Evolutionary conservation across 139 green algal species (phyloP), one percentile per base, ranked within the genome.

Genomic region (Chlorella sp.): DNA sequence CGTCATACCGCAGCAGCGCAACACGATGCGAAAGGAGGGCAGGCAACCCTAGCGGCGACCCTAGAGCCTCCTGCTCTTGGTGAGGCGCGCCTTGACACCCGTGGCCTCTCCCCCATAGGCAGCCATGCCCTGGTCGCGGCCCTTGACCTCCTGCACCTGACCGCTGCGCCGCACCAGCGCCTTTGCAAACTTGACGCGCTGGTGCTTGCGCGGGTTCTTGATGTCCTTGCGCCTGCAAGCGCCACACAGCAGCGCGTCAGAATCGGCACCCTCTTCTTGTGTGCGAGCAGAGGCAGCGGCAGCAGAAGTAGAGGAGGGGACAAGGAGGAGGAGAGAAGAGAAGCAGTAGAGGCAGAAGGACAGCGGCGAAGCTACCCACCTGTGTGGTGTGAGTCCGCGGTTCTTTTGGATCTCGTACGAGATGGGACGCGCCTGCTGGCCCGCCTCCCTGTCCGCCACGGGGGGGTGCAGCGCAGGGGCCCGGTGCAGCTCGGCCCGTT

Each of bases 311-410:
- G 42, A 55, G 42, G 10, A 26, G 42, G 42, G 42, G 17, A 10
- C 10, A 55, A 17, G 10, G 10, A 26, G 17, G 42, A 26, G 42
- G 10, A 26, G 10, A 55, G 10, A 17, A 55, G 17, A 10, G 10
- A 17, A 55, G 10, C 10, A 20, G 14, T 55, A 62, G 66, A 17
- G 35, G 14, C 32, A 60, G 3, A 30, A 32, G 31, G 5, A 24
- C 35, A 63, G n/a, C 68, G 6, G 6, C 42, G 4, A n/a, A 24
- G 29, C 26, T 24, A 14, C 72, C 5, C 71, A 82, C 73, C 80
- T 84, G 82, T 98, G 93, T 5, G 95, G 93, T 14, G 95, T 99
- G 30, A 99, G 89, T 61, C 95, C 95, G 2, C 91, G 80, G 84
- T 99, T 99, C 82, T 93, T 94, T 77, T 96, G 82, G 32, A 99